A percentile compares a stretch with the other conserved stretches of the same genome.
Conservation (phyloP, 169 alveolate species). For the Babesia bigemina region DNA sequence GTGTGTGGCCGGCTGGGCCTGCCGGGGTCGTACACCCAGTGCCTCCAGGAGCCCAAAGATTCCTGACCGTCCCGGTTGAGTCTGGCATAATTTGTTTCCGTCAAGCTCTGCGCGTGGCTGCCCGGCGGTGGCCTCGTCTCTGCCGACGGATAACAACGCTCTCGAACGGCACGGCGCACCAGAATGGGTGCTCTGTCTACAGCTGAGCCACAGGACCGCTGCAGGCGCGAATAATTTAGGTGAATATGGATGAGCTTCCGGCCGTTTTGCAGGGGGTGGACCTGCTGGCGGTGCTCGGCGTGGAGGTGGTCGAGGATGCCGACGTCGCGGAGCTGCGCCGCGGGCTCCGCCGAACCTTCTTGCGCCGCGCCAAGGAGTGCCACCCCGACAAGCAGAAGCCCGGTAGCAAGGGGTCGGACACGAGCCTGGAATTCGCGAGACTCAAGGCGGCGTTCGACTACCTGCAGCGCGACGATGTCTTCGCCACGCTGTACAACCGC, state of each 20-base stretch:
- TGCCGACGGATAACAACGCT: conserved; percentile 50
- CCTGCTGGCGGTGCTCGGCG: conserved; percentile 54
- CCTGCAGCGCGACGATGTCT: conserved; percentile 35
- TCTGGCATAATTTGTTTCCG: neutral
- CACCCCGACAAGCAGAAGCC: conserved; percentile 69
- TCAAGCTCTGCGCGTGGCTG: conserved; percentile 5
- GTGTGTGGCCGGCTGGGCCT: conserved; percentile 39
- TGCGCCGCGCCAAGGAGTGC: conserved; percentile 57
- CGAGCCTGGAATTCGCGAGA: conserved; percentile 51
- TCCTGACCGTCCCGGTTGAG: neutral
- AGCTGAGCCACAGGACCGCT: conserved; percentile 42
- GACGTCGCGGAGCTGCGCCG: conserved; percentile 41
- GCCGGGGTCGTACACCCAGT: conserved; percentile 36
- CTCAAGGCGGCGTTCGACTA: conserved; percentile 69
- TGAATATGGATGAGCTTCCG: conserved; percentile 50
- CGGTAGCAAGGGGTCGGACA: conserved; percentile 5
- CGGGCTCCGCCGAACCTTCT: conserved; percentile 47
- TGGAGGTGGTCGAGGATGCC: conserved; percentile 50
- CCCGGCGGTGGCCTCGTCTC: conserved; percentile 1
- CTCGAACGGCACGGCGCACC: conserved; percentile 60
- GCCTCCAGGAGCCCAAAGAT: neutral
- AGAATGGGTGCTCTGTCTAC: conserved; percentile 69
- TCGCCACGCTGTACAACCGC: conserved; percentile 46
- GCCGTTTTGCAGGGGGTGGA: conserved; percentile 63
- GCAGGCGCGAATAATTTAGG: neutral